Percentiles rank a stretch among this genome's conserved stretches.
phyloP scores from a whole-genome alignment of 2,329 filamentous ascomycete genomes.

The Stemphylium lycopersici region DNA sequence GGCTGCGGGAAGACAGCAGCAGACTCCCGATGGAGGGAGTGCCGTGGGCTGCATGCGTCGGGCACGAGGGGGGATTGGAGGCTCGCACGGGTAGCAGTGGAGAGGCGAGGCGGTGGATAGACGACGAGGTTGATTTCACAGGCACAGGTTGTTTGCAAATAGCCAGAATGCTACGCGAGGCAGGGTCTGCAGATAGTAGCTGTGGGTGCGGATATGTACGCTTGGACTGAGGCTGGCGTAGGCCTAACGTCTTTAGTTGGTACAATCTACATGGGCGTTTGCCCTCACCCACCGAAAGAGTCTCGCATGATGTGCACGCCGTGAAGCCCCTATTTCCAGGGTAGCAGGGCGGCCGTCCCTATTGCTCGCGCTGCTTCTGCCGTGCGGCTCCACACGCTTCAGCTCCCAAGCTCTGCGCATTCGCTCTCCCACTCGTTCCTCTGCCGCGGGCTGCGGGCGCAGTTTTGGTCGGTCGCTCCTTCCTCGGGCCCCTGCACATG shows the following conservation, averaged over 20 bases:
- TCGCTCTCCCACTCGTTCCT: conserved; percentile 12
- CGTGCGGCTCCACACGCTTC: neutral
- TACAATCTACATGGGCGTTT: conserved; percentile 5
- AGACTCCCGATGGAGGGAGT: neutral
- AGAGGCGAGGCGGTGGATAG: too few species aligned
- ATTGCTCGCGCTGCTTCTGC: neutral
- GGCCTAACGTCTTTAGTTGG: conserved; percentile 9
- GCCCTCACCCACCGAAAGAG: conserved; percentile 6
- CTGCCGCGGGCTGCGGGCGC: neutral
- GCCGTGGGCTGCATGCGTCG: neutral
- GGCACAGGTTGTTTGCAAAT: conserved; percentile 8
- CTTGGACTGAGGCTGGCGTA: conserved; percentile 7
- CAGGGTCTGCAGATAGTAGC: conserved; percentile 9
- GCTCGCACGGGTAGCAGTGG: too few species aligned
- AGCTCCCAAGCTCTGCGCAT: neutral
- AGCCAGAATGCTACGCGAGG: conserved; percentile 18
- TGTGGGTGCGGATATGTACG: conserved; percentile 14
- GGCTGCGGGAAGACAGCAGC: neutral
- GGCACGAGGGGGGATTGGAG: neutral
- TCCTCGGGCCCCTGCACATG: conserved; percentile 7
- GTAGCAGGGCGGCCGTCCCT: neutral
- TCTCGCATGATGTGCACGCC: neutral
- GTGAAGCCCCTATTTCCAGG: conserved; percentile 12
- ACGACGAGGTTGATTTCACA: neutral
- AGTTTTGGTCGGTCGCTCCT: conserved; percentile 11